Evolutionary conservation across 805 yeast genomes (phyloP).

Genomic region (Ogataea saltuana): DNA sequence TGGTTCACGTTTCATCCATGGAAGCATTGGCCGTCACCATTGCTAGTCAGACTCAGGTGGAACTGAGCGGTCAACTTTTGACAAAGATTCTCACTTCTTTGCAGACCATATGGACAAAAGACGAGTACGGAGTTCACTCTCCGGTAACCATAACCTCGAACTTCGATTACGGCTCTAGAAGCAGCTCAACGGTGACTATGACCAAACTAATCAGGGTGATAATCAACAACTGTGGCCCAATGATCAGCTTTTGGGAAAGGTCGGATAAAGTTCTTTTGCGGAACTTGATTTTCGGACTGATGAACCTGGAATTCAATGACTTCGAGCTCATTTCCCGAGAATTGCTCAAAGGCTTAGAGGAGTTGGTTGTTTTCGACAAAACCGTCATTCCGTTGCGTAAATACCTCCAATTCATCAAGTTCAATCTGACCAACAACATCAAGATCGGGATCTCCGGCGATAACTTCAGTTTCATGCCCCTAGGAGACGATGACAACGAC

Average conservation of each 20-base stretch:
- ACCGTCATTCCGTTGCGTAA: slow-evolving; percentile 32
- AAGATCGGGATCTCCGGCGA: slow-evolving; percentile 34
- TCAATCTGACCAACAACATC: slow-evolving; percentile 36
- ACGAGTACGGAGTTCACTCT: slow-evolving; percentile 50
- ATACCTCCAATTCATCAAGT: slow-evolving; percentile 36
- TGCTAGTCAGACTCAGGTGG: slow-evolving; percentile 46
- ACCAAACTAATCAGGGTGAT: slow-evolving; percentile 46
- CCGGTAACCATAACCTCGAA: slow-evolving; percentile 48
- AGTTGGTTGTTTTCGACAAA: slow-evolving; percentile 48
- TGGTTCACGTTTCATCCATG: slow-evolving; percentile 74
- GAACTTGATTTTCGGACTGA: slow-evolving; percentile 41
- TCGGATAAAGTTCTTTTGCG: slow-evolving; percentile 35
- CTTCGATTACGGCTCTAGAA: slow-evolving; percentile 43
- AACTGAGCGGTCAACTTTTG: slow-evolving; percentile 36
- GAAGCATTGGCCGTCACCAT: slow-evolving; percentile 57
- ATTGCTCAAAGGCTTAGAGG: slow-evolving; percentile 44
- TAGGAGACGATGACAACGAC: slow-evolving; percentile 27
- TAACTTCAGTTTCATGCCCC: slow-evolving; percentile 27
- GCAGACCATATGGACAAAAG: slow-evolving; percentile 42
- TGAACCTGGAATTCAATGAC: slow-evolving; percentile 35
- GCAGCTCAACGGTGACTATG: slow-evolving; percentile 45
- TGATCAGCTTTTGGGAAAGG: slow-evolving; percentile 37
- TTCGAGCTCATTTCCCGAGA: slow-evolving; percentile 40
- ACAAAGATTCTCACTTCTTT: slow-evolving; percentile 44
- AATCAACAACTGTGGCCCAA: slow-evolving; percentile 61